Evolutionary conservation across 2,329 filamentous ascomycete genomes (phyloP).

Genomic region (Thelonectria discophora): DNA sequence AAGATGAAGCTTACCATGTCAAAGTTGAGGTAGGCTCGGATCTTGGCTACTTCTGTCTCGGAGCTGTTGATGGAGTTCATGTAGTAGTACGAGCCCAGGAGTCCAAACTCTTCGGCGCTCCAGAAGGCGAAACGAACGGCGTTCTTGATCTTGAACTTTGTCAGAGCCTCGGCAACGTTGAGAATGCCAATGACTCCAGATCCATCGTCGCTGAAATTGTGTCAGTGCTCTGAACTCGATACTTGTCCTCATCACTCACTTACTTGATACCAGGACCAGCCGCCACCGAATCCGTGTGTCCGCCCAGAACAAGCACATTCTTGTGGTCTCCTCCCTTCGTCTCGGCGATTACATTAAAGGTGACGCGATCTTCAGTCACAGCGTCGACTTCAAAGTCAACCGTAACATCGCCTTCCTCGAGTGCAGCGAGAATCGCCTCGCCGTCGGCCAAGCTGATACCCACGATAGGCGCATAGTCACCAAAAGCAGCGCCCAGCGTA

Average conservation of each 20-base stretch:
- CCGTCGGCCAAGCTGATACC: slow-evolving; percentile 61
- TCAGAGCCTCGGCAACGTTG: slow-evolving; percentile 55
- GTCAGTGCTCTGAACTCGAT: background rate
- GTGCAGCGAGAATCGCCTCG: slow-evolving; percentile 42
- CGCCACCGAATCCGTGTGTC: slow-evolving; percentile 58
- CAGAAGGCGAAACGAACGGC: slow-evolving; percentile 61
- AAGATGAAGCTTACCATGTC: slow-evolving; percentile 56
- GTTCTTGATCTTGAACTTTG: slow-evolving; percentile 57
- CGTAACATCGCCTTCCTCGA: slow-evolving; percentile 45
- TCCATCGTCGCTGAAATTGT: slow-evolving; percentile 59
- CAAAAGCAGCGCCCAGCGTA: slow-evolving; percentile 61
- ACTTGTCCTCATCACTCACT: slow-evolving; percentile 20
- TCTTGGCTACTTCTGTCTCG: slow-evolving; percentile 58
- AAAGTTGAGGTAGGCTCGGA: slow-evolving; percentile 65
- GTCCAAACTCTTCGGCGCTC: slow-evolving; percentile 61
- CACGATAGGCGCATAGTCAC: slow-evolving; percentile 59
- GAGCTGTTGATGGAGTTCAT: slow-evolving; percentile 52
- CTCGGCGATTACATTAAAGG: slow-evolving; percentile 62
- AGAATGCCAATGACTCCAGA: slow-evolving; percentile 60
- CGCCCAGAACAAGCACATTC: slow-evolving; percentile 59
- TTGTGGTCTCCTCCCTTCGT: slow-evolving; percentile 58
- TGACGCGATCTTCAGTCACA: slow-evolving; percentile 57
- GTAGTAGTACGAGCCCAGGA: slow-evolving; percentile 60
- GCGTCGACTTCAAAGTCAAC: slow-evolving; percentile 55
- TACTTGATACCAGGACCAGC: slow-evolving; percentile 66